A percentile compares a stretch with the other conserved stretches of the same genome.
Conservation (phyloP, 2,329 filamentous ascomycete genomes). For the Bipolaris gigantea region DNA sequence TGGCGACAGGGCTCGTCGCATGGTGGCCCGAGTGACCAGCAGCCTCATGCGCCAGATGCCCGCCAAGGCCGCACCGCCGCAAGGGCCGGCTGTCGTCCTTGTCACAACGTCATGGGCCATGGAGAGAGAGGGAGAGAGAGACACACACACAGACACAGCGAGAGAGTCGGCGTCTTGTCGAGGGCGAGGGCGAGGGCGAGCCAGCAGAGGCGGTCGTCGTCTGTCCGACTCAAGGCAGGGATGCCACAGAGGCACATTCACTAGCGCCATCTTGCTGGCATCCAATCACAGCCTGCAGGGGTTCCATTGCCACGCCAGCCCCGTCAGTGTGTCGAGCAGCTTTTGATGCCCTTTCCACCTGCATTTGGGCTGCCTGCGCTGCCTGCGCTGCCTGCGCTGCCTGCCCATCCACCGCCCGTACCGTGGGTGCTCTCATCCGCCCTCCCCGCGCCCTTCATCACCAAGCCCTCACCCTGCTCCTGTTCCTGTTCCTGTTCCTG, state of each 20-base stretch:
- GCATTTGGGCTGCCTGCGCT: slow-evolving; percentile 18
- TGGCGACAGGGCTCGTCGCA: slow-evolving; percentile 31
- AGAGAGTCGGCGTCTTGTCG: too few species aligned
- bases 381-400: slow-evolving; percentile 12
- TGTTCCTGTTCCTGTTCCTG: neutral
- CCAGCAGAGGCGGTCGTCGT: slow-evolving; percentile 5
- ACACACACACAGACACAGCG: too few species aligned
- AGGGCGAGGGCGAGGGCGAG: neutral
- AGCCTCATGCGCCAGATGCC: slow-evolving; percentile 25
- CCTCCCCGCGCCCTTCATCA: slow-evolving; percentile 1
- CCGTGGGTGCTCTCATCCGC: slow-evolving; percentile 1
- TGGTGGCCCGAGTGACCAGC: slow-evolving; percentile 30
- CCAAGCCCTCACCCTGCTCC: slow-evolving; percentile 1
- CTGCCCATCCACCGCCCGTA: slow-evolving; percentile 1
- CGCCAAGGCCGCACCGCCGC: slow-evolving; percentile 24
- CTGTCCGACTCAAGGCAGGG: slow-evolving; percentile 18
- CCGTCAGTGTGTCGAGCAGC: slow-evolving; percentile 4
- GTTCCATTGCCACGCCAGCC: slow-evolving; percentile 4
- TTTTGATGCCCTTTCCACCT: slow-evolving; percentile 14
- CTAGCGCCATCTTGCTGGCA: slow-evolving; percentile 11
- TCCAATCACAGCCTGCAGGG: slow-evolving; percentile 22
- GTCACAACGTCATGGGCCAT: neutral
- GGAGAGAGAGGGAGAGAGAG: neutral
- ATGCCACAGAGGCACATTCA: slow-evolving; percentile 10
- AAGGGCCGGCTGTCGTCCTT: slow-evolving; percentile 6